Evolutionary conservation across 176 grass and related monocot genomes (phyloP), one percentile per base, ranked within the genome.

Genomic region (Chrysopogon serrulatus): DNA sequence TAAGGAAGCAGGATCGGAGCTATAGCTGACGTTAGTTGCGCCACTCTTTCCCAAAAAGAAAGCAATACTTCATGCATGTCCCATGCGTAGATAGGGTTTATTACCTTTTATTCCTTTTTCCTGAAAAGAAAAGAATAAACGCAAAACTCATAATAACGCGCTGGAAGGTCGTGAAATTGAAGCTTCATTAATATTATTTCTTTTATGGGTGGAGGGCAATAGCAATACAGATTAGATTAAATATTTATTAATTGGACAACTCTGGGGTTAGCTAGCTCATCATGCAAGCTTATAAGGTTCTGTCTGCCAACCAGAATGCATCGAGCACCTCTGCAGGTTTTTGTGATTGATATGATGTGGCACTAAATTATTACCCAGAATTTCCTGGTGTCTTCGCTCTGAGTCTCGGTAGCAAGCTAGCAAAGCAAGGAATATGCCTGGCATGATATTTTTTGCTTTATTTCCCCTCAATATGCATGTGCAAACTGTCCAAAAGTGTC

Each of bases 381-480:
- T 75, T 69, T 64, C 24, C 60, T 81, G 71, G 40, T 26, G 26
- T 77, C 56, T 59, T n/a, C 23, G 51, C 53, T 83, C 33, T 28
- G 39, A 39, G 79, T 70, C 31, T 69, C 59, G 71, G 71, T 37
- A 41, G 51, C 86, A 88, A 88, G 71, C 63, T 37, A 41, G 51
- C 86, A 88, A 88, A 88, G 86, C 34, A 85, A 86, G 39, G 88
- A 77, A 90, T 90, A 90, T 90, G 83, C 83, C 35, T 64, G 49
- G 30, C 68, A 70, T 76, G 61, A n/a, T 66, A 6, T 62, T 48
- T 72, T 72, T 73, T 68, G 53, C 34, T 24, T 39, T 71, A 57
- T 85, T 65, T 81, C 27, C 18, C 23, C 48, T 86, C 78, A 77
- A 65, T 82, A 86, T 71, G 24, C 49, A 81, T 71, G 87, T 56